phyloP scores from a whole-genome alignment of 2,329 filamentous ascomycete genomes.

The Aspergillus sp. region DNA sequence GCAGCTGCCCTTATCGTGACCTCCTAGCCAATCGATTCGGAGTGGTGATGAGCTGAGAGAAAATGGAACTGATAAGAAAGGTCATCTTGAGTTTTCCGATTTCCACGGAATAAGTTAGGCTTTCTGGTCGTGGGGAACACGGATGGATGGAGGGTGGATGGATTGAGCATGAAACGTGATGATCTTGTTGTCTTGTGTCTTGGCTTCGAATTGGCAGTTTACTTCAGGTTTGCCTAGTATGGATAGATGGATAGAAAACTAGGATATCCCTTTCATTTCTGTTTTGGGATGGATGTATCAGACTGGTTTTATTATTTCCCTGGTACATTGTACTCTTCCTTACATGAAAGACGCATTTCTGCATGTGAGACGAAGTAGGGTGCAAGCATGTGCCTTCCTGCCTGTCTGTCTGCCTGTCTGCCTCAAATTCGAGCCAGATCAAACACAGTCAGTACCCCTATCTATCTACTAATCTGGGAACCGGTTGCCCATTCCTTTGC shows the following conservation, averaged over 20 bases:
- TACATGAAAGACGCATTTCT: too few species aligned
- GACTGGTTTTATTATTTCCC: not conserved
- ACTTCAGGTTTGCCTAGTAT: too few species aligned
- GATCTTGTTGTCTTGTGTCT: not conserved
- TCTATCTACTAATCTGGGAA: too few species aligned
- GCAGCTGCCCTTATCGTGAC: conserved; percentile 19
- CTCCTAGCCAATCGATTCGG: conserved; percentile 20
- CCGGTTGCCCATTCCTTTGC: not conserved
- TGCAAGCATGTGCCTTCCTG: not conserved
- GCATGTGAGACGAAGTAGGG: not conserved
- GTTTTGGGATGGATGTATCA: not conserved
- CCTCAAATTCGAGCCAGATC: not conserved
- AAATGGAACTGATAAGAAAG: conserved; percentile 16
- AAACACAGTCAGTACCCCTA: too few species aligned
- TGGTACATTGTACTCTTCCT: not conserved
- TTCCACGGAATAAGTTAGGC: not conserved
- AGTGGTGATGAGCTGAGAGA: conserved; percentile 22
- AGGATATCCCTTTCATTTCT: not conserved
- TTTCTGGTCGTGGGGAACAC: not conserved
- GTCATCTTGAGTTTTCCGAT: not conserved
- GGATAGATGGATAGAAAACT: too few species aligned
- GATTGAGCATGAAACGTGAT: not conserved
- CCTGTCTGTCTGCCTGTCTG: not conserved
- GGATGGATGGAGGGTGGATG: not conserved
- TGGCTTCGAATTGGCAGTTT: not conserved